Evolutionary conservation across 352 stramenopile genomes (phyloP), one percentile per base, ranked within the genome.

Genomic region (Globisporangium apiculatum): DNA sequence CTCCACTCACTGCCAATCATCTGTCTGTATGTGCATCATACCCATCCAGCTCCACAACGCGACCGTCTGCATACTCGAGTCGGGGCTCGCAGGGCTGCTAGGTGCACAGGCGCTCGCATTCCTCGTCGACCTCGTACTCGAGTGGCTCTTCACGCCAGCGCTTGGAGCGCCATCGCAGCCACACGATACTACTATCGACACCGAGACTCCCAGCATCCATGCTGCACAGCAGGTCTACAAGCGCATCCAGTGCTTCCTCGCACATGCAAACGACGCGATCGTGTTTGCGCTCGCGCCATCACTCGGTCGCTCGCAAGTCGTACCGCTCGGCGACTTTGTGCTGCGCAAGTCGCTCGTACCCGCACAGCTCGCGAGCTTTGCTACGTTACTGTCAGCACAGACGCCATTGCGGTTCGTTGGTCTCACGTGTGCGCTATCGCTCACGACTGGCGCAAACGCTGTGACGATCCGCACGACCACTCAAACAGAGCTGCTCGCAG

Each of bases 301-400:
- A 0, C 46, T 87, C 5, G 55, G 43, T 10, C 17, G 52, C 2
- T 89, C 79, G 17, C 67, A 68, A n/a, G 67, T 76, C 8, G 50
- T 87, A 2, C 64, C 67, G 0, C 10, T 8, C 0, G 53, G 70
- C 24, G 72, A 87, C 0, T 86, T 87, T 61, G 69, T 89, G 4
- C 45, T 89, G 15, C 66, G 67, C n/a, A 86, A 86, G 52, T 70
- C 73, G 2, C 52, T 84, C 31, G 58, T 86, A 17, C 45, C 67
- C 5, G 75, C 72, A 10, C 76, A 89, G n/a, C 57, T 67, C 54
- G 63, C 67, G 2, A 59, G 49, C 14, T 56, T 78, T 10, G 51
- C 85, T 6, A 36, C 49, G 8, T 36, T 24, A 15, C 24, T 35
- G 4, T 24, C 50, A 24, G n/a, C 18, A 7, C 47, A 11, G n/a